These are phyloP conservation scores for Geosmithia morbida DNA, from an alignment of 2,329 filamentous ascomycete genomes.

Conservation along the genomic window DNA sequence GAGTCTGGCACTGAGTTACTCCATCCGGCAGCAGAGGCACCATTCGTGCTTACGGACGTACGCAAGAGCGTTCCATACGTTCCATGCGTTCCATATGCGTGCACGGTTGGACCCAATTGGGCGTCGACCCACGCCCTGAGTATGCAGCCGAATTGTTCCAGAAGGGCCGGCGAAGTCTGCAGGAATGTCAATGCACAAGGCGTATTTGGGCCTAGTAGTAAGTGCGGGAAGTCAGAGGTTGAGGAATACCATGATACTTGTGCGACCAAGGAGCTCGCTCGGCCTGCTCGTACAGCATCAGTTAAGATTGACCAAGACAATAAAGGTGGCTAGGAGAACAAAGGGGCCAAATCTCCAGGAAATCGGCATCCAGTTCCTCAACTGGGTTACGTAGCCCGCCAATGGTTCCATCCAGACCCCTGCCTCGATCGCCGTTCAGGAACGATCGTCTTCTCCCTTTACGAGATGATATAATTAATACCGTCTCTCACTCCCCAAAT, in stretches of 20 bases:
- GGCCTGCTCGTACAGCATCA: too few species aligned
- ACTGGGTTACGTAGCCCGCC: not conserved
- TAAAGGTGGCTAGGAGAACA: not conserved
- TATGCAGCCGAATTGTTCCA: not conserved
- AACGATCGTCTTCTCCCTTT: not conserved
- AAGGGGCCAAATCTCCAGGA: not conserved
- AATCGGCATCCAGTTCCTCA: not conserved
- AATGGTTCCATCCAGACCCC: not conserved
- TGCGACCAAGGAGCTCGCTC: too few species aligned
- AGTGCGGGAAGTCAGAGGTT: too few species aligned
- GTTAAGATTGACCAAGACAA: too few species aligned
- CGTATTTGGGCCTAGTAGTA: too few species aligned
- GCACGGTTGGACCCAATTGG: not conserved
- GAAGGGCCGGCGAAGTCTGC: not conserved
- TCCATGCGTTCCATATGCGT: not conserved
- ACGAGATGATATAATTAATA: not conserved
- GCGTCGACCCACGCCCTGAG: constrained; percentile 2
- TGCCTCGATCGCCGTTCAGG: not conserved
- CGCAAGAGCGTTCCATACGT: too few species aligned
- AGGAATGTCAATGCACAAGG: not conserved
- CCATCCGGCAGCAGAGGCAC: too few species aligned
- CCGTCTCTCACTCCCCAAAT: not conserved
- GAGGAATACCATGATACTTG: too few species aligned
- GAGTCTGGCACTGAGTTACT: not conserved
- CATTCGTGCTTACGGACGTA: too few species aligned